These are phyloP conservation scores for Colletotrichum magnum DNA, from an alignment of 2,329 filamentous ascomycete species.

Conservation along the genomic window DNA sequence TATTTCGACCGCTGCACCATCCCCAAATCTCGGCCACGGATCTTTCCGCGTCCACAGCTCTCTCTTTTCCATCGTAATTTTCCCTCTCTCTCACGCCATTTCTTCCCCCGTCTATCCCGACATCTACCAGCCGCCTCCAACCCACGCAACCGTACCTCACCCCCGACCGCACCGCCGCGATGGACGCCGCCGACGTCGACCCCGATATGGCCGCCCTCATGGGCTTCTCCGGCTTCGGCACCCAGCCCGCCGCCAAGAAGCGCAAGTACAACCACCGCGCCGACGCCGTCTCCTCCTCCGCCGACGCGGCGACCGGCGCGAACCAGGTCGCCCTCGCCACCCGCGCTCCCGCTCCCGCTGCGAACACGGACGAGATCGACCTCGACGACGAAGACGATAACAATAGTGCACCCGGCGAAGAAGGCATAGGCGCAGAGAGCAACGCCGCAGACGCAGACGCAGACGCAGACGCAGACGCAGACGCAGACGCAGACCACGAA, in stretches of 20 bases:
- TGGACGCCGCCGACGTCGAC: conserved; percentile 43
- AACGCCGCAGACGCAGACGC: conserved; percentile 13
- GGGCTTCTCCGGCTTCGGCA: conserved; percentile 82
- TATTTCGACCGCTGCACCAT: conserved; percentile 20
- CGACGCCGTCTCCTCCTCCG: conserved; percentile 63
- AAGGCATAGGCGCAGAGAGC: conserved; percentile 48
- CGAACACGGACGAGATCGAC: conserved; percentile 62
- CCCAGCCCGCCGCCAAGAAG: conserved; percentile 70
- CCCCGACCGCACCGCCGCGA: conserved; percentile 21
- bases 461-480: background rate
- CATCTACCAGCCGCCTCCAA: too few species aligned
- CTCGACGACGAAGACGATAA: conserved; percentile 59
- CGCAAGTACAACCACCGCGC: conserved; percentile 74
- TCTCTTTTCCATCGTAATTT: background rate
- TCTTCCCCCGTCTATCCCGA: too few species aligned
- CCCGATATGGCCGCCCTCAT: conserved; percentile 74
- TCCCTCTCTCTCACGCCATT: background rate
- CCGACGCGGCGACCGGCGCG: conserved; percentile 48
- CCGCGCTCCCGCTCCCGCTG: conserved; percentile 32
- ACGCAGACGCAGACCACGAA: conserved; percentile 24
- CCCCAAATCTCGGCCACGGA: conserved; percentile 2
- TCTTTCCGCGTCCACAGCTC: conserved; percentile 32
- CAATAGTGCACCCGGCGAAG: conserved; percentile 62
- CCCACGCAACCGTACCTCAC: too few species aligned
- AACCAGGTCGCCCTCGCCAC: conserved; percentile 56